phyloP scores from a whole-genome alignment of 257 asterid genomes.

The Osmanthus fragrans region DNA sequence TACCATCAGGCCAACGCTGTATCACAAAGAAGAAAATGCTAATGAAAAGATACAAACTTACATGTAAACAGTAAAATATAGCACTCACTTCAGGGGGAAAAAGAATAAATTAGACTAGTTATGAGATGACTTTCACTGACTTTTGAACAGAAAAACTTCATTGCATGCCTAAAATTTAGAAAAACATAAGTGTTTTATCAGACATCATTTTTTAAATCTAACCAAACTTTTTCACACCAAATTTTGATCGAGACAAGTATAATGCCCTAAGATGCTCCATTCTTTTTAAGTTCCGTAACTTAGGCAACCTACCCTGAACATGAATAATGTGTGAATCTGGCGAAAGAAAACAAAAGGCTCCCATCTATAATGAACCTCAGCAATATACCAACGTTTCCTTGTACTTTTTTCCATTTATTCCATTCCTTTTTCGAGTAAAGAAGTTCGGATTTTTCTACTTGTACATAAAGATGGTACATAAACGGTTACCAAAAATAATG shows the following conservation, averaged over 20 bases:
- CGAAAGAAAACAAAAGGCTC: background rate
- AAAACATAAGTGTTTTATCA: too few species aligned
- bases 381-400: background rate
- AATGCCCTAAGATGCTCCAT: background rate
- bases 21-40: background rate
- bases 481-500: too few species aligned
- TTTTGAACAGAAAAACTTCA: background rate
- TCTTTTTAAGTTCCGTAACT: background rate
- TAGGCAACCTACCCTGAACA: background rate
- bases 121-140: background rate
- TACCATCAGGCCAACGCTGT: slow-evolving; percentile 85
- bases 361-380: background rate
- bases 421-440: background rate
- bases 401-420: background rate
- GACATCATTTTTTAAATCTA: background rate
- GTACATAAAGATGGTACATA: too few species aligned
- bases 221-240: background rate
- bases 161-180: background rate
- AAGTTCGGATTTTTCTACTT: too few species aligned
- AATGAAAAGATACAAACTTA: background rate
- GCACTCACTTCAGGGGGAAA: background rate
- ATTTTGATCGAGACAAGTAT: background rate
- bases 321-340: background rate
- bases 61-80: background rate
- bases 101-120: background rate